Evolutionary conservation across 768 basidiomycete species (phyloP), one percentile per base, ranked within the genome.

Genomic region (Leccinellum albellum): DNA sequence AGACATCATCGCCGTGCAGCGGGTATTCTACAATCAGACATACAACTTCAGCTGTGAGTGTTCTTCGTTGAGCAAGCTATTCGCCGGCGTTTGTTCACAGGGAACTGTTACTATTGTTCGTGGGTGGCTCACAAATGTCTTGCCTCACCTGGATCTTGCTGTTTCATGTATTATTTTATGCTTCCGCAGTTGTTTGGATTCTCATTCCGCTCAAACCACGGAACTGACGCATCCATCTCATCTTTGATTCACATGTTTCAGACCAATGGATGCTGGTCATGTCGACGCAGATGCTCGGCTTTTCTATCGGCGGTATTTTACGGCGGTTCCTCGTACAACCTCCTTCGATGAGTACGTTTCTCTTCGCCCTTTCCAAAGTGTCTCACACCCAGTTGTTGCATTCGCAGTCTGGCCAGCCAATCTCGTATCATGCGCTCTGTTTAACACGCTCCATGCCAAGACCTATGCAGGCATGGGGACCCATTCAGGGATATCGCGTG

Each of bases 1-100:
- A 8, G 88, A 90, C 60, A 83, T 91, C 42, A 67, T 89, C 40
- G 86, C 87, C 1, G 88, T 91, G 3, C 88, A 91, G 64, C 75
- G 82, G 40, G 82, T 86, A 1, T 87, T 78, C 63, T 92, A 92
- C 66, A 66, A 79, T 48, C 82, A 88, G 64, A 70, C 51, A 0
- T 83, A 78, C 59, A 79, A 73, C 61, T 88, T 88, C 56, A 60
- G 65, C 42, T 79, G 77, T 78, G 37, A 63, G 76, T 71, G 0
- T 12, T 13, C 21, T 57, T 46, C 45, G 20, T 20, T 57, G 50
- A 17, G 28, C 9, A 6, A n/a, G 24, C 26, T 13, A 7, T 32
- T 15, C 17, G 35, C 35, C 35, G 17, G 40, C 4, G 37, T 42
- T 42, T 42, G 40, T 42, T 42, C n/a, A 42, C 26, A 14, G 8